Evolutionary conservation across 2,329 filamentous ascomycete species (phyloP).

Genomic region (Pseudophaeomoniella oleicola): DNA sequence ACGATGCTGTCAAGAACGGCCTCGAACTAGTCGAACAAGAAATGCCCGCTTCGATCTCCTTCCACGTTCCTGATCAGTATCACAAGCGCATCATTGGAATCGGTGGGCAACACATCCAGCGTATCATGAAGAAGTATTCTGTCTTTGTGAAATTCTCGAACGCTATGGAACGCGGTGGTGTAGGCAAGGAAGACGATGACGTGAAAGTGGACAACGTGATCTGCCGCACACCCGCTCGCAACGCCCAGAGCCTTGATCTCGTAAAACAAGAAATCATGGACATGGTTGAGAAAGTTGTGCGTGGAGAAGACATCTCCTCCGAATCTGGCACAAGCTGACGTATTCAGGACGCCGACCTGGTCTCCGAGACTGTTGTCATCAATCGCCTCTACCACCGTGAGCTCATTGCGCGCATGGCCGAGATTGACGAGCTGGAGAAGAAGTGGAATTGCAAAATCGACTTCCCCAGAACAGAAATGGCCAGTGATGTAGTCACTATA

Average conservation of each 20-base stretch:
- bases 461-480: slow-evolving; percentile 93
- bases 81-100: slow-evolving; percentile 99
- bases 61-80: slow-evolving; percentile 97
- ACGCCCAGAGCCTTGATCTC: slow-evolving; percentile 88
- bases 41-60: slow-evolving; percentile 97
- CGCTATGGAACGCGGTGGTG: slow-evolving; percentile 89
- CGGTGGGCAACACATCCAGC: slow-evolving; percentile 94
- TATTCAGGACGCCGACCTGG: slow-evolving; percentile 78
- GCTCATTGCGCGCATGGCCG: slow-evolving; percentile 70
- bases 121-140: slow-evolving; percentile 99
- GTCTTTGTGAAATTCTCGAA: slow-evolving; percentile 99
- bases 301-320: slow-evolving; percentile 18
- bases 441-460: slow-evolving; percentile 99
- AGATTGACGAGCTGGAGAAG: slow-evolving; percentile 91
- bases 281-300: slow-evolving; percentile 89
- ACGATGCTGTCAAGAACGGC: slow-evolving; percentile 88
- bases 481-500: slow-evolving; percentile 89
- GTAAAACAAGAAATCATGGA: slow-evolving; percentile 99
- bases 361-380: slow-evolving; percentile 82
- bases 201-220: slow-evolving; percentile 99
- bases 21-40: slow-evolving; percentile 91
- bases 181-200: slow-evolving; percentile 92
- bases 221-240: slow-evolving; percentile 89
- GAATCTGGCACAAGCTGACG: slow-evolving; percentile 7
- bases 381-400: slow-evolving; percentile 92